Evolutionary conservation across 148 eudicot species (phyloP).

Genomic region (Chenopodium berlandieri): DNA sequence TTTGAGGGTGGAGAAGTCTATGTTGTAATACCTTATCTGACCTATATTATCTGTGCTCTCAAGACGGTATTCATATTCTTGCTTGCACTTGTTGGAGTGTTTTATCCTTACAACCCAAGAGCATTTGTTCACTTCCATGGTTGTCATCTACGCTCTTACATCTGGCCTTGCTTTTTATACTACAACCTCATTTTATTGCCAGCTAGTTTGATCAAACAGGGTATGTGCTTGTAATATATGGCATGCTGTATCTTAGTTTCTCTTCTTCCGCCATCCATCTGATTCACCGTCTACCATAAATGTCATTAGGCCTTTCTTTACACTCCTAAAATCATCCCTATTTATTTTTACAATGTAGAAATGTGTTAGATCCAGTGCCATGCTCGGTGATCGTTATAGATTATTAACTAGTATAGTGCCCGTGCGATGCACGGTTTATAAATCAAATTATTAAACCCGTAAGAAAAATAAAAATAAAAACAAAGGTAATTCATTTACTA

Average conservation of each 20-base stretch:
- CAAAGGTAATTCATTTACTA: no score
- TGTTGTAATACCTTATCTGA: neutral
- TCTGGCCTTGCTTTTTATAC: conserved; percentile 41
- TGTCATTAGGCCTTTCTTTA: no score
- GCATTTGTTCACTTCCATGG: conserved; percentile 36
- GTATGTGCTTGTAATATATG: conserved; percentile 8
- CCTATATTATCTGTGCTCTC: conserved; percentile 9
- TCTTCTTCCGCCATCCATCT: neutral
- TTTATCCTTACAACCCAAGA: conserved; percentile 39
- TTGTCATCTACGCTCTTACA: conserved; percentile 42
- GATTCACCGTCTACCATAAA: neutral
- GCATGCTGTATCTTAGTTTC: neutral
- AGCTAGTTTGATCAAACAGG: conserved; percentile 40
- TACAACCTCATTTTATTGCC: conserved; percentile 38
- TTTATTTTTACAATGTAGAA: no score
- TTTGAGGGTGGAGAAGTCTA: neutral
- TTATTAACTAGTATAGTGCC: no score
- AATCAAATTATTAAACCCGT: no score
- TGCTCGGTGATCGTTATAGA: no score
- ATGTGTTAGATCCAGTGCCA: no score
- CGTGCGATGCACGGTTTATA: no score
- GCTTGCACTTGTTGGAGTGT: conserved; percentile 39
- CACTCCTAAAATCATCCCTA: no score
- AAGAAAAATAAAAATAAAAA: no score
- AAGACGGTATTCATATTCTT: conserved; percentile 35